Evolutionary conservation across 2,329 filamentous ascomycete genomes (phyloP).

Genomic region (Onygenales sp.): DNA sequence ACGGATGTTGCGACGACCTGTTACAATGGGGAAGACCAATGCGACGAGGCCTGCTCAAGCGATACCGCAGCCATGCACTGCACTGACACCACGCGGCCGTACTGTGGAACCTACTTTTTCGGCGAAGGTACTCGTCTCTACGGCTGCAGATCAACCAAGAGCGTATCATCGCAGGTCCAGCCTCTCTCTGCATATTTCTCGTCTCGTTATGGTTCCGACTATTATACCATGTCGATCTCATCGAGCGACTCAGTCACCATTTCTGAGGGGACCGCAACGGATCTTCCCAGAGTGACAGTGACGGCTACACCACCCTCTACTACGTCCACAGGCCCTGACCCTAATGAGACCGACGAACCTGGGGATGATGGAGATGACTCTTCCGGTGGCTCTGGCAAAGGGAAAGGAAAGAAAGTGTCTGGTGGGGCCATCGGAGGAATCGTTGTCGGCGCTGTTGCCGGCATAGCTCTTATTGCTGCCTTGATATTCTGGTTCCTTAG

Average conservation of each 20-base stretch:
- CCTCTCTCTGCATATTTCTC: constrained; percentile 12
- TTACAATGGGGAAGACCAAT: constrained; percentile 7
- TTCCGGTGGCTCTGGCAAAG: neutral
- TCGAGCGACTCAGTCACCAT: neutral
- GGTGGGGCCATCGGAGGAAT: constrained; percentile 12
- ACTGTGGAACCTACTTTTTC: constrained; percentile 13
- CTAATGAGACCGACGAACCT: neutral
- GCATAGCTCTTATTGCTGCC: constrained; percentile 6
- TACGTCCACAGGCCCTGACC: neutral
- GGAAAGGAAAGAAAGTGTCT: neutral
- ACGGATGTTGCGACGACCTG: constrained; percentile 11
- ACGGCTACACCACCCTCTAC: neutral
- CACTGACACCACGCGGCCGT: constrained; percentile 8
- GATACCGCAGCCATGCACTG: constrained; percentile 8
- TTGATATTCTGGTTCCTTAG: constrained; percentile 11
- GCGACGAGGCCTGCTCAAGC: constrained; percentile 6
- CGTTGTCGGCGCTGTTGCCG: constrained; percentile 10
- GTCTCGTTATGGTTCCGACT: constrained; percentile 10
- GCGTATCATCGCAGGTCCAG: constrained; percentile 7
- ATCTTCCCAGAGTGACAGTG: neutral
- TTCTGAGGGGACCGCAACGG: neutral
- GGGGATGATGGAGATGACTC: neutral
- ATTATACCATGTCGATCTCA: neutral
- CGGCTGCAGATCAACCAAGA: constrained; percentile 9
- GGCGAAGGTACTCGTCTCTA: constrained; percentile 6